Conservation (phyloP, 2,329 filamentous ascomycete genomes). For the Teratosphaeria destructans region DNA sequence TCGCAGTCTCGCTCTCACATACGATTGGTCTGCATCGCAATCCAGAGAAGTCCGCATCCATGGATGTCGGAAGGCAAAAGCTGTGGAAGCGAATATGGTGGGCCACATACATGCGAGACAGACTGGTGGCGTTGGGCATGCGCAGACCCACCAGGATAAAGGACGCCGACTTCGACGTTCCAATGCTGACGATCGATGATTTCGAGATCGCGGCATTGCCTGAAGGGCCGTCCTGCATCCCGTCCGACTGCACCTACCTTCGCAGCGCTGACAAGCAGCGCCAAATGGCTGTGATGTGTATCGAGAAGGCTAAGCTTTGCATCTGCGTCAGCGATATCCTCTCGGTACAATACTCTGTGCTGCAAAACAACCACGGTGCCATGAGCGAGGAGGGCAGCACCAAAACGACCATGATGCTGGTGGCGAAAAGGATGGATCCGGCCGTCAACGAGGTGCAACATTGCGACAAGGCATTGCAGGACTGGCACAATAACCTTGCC, state of each 20-base stretch:
- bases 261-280: constrained; percentile 63
- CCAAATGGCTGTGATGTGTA: constrained; percentile 76
- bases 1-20: constrained; percentile 83
- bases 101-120: constrained; percentile 93
- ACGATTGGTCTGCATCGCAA: constrained; percentile 89
- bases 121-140: constrained; percentile 87
- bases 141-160: constrained; percentile 84
- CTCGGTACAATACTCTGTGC: constrained; percentile 81
- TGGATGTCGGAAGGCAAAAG: constrained; percentile 63
- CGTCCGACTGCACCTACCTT: constrained; percentile 58
- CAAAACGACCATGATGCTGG: constrained; percentile 69
- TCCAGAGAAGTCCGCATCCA: constrained; percentile 59
- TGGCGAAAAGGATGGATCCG: constrained; percentile 78
- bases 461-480: constrained; percentile 68
- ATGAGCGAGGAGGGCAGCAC: constrained; percentile 61
- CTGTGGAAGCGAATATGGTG: constrained; percentile 97
- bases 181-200: constrained; percentile 74
- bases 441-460: constrained; percentile 67
- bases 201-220: constrained; percentile 62
- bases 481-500: constrained; percentile 66
- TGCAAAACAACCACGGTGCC: constrained; percentile 69
- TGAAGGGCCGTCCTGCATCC: constrained; percentile 57
- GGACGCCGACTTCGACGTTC: constrained; percentile 85
- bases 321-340: constrained; percentile 83
- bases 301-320: constrained; percentile 82